phyloP scores from a whole-genome alignment of 768 basidiomycete genomes.

The Hebeloma cylindrosporum region DNA sequence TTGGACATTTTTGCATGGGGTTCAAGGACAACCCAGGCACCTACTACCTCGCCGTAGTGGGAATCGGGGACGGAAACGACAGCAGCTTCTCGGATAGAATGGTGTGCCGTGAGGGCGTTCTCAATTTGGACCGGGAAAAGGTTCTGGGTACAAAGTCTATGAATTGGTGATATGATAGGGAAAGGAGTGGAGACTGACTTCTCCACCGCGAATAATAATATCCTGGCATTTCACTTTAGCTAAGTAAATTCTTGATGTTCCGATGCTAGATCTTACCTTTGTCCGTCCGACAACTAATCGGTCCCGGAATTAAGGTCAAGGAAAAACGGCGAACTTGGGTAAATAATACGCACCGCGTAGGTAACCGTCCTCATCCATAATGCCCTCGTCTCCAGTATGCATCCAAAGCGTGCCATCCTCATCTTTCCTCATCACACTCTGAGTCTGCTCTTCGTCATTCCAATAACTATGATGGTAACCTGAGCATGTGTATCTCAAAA shows the following conservation, averaged over 20 bases:
- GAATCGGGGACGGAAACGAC: slow-evolving; percentile 69
- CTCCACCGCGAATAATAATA: slow-evolving; percentile 84
- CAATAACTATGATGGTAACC: slow-evolving; percentile 59
- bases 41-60: slow-evolving; percentile 76
- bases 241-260: background rate
- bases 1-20: slow-evolving; percentile 39
- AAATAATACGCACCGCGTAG: slow-evolving; percentile 51
- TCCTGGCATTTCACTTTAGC: slow-evolving; percentile 43
- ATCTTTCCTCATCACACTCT: slow-evolving; percentile 52
- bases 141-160: slow-evolving; percentile 50
- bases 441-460: slow-evolving; percentile 70
- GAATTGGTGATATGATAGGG: background rate
- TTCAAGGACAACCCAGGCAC: slow-evolving; percentile 71
- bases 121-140: slow-evolving; percentile 86
- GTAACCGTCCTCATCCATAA: slow-evolving; percentile 82
- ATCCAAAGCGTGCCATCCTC: slow-evolving; percentile 69
- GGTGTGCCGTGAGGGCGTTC: slow-evolving; percentile 60
- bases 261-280: slow-evolving; percentile 56
- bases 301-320: background rate
- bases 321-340: background rate
- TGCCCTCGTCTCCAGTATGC: slow-evolving; percentile 80
- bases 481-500: background rate
- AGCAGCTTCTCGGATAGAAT: slow-evolving; percentile 67
- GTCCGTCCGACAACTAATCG: slow-evolving; percentile 80
- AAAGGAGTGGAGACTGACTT: slow-evolving; percentile 41